These are phyloP conservation scores for Backusella australiensis DNA, from an alignment of 192 early-diverging fungal species.

Conservation along the genomic window DNA sequence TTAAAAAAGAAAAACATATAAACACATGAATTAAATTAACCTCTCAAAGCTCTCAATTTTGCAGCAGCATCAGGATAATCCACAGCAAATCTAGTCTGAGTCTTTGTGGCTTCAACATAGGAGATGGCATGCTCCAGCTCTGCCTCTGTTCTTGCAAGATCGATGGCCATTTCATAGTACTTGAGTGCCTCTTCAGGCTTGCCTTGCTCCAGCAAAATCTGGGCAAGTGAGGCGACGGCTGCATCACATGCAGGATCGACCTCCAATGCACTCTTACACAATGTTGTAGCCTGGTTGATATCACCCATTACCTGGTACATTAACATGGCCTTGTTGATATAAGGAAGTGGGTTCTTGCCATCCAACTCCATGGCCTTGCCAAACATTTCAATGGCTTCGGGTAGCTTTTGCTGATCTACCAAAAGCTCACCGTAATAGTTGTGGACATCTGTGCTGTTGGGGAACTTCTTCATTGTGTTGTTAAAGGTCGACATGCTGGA, in stretches of 20 bases:
- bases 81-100: slow-evolving; percentile 33
- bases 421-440: slow-evolving; percentile 98
- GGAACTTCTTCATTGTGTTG: slow-evolving; percentile 75
- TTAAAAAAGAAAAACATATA: not conserved
- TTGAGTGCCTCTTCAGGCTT: slow-evolving; percentile 81
- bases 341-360: slow-evolving; percentile 83
- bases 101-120: slow-evolving; percentile 59
- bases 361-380: slow-evolving; percentile 86
- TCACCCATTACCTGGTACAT: slow-evolving; percentile 75
- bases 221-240: slow-evolving; percentile 75
- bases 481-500: slow-evolving; percentile 76
- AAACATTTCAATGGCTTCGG: slow-evolving; percentile 80
- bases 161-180: slow-evolving; percentile 78
- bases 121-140: slow-evolving; percentile 83
- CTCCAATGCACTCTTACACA: slow-evolving; percentile 78
- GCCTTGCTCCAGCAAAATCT: slow-evolving; percentile 82
- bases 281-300: slow-evolving; percentile 62
- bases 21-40: slow-evolving; percentile 1
- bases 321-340: slow-evolving; percentile 91
- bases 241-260: slow-evolving; percentile 93
- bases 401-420: slow-evolving; percentile 77
- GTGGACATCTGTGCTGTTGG: slow-evolving; percentile 80
- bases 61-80: slow-evolving; percentile 31
- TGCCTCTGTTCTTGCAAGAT: slow-evolving; percentile 81
- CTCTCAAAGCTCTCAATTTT: slow-evolving; percentile 19